phyloP scores from a whole-genome alignment of 1,139 yeast species.

The Diutina scorzettiae region DNA sequence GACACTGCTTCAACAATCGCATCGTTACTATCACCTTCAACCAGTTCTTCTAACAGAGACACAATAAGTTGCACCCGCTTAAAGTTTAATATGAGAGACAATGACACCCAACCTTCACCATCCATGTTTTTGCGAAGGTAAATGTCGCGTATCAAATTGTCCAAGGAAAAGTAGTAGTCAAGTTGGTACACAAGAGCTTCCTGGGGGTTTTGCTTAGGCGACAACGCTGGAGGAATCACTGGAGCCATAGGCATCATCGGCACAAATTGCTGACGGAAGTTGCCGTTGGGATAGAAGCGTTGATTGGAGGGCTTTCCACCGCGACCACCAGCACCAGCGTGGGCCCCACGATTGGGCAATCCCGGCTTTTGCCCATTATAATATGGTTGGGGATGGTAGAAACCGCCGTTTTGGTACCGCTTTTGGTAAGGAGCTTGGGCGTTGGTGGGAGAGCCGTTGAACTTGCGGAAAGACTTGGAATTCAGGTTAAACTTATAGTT shows the following conservation, averaged over 20 bases:
- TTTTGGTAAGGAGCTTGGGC: background rate
- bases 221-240: background rate
- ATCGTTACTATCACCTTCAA: constrained; percentile 16
- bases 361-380: background rate
- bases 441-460: background rate
- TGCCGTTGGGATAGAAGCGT: constrained; percentile 1
- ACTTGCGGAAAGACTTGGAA: constrained; percentile 4
- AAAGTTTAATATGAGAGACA: constrained; percentile 53
- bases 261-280: background rate
- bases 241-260: background rate
- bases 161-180: constrained; percentile 81
- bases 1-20: constrained; percentile 22
- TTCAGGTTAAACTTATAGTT: background rate
- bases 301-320: background rate
- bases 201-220: constrained; percentile 3
- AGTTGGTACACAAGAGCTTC: constrained; percentile 34
- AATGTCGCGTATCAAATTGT: constrained; percentile 74
- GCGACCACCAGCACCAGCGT: background rate
- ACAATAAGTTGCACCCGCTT: constrained; percentile 55
- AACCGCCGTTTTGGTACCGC: constrained; percentile 2
- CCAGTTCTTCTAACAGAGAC: constrained; percentile 27
- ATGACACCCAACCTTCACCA: constrained; percentile 55
- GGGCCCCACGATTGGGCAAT: background rate
- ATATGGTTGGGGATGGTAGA: constrained; percentile 3
- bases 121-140: constrained; percentile 74